phyloP scores from a whole-genome alignment of 192 early-diverging fungal genomes.

The Blastocladiella britannica region DNA sequence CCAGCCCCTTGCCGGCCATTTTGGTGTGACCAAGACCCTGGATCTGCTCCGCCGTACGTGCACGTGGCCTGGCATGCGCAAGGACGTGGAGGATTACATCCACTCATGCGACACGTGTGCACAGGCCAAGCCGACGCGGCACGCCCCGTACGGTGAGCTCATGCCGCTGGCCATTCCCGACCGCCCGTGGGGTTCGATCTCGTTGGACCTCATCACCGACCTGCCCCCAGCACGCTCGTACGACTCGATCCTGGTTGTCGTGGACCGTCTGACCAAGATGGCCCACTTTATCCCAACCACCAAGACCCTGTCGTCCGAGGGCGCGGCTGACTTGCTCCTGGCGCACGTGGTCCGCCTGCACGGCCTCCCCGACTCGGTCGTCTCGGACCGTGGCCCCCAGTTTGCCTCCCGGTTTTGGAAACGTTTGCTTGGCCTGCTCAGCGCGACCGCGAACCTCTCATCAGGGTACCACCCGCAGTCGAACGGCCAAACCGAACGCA shows the following conservation, averaged over 20 bases:
- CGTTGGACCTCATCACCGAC: constrained; percentile 19
- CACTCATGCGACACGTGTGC: constrained; percentile 12
- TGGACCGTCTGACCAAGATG: constrained; percentile 20
- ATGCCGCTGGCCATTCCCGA: constrained; percentile 10
- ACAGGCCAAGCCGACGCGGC: constrained; percentile 9
- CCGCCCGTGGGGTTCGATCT: constrained; percentile 16
- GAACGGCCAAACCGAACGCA: constrained; percentile 14
- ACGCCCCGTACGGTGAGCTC: constrained; percentile 16
- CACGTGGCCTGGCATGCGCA: constrained; percentile 14
- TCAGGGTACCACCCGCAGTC: constrained; percentile 10
- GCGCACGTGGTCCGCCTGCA: constrained; percentile 10
- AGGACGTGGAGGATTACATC: constrained; percentile 12
- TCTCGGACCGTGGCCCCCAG: constrained; percentile 20
- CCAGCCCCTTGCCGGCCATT: constrained; percentile 11
- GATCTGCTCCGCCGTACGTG: constrained; percentile 12
- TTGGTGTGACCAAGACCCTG: constrained; percentile 11
- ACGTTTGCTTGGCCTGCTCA: constrained; percentile 6
- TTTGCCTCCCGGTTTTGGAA: constrained; percentile 21
- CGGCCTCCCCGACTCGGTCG: constrained; percentile 18
- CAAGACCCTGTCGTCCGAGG: too few relatives aligned
- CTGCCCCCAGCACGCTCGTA: constrained; percentile 6
- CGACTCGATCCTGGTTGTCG: constrained; percentile 20
- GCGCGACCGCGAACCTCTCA: constrained; percentile 14
- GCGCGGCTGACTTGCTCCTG: constrained; percentile 10
- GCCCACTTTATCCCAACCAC: neutral